Evolutionary conservation across 306 rosid genomes (phyloP).

Genomic region (Canavalia ensiformis): DNA sequence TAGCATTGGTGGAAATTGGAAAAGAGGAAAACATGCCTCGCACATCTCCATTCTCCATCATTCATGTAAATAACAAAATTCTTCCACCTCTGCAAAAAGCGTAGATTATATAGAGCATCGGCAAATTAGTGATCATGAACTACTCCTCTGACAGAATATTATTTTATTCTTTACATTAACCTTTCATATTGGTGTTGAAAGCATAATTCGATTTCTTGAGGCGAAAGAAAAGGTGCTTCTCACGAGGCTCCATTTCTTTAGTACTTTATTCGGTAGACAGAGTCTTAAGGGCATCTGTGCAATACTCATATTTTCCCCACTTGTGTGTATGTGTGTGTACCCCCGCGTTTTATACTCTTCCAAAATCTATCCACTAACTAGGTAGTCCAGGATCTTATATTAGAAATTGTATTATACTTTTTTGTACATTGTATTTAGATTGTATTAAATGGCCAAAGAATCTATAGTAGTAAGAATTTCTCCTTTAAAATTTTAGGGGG

Average conservation of each 20-base stretch:
- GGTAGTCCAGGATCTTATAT: slow-evolving; percentile 1
- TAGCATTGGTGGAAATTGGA: slow-evolving; percentile 48
- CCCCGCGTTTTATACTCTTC: too few species aligned
- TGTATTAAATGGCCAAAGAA: background rate
- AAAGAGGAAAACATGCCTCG: slow-evolving; percentile 49
- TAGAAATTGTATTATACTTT: background rate
- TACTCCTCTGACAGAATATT: slow-evolving; percentile 56
- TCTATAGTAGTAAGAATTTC: background rate
- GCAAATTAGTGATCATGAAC: slow-evolving; percentile 46
- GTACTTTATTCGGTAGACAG: slow-evolving; percentile 60
- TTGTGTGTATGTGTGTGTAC: too few species aligned
- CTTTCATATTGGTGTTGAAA: slow-evolving; percentile 40
- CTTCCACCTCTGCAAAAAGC: slow-evolving; percentile 27
- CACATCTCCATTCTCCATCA: slow-evolving; percentile 47
- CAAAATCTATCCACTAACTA: background rate
- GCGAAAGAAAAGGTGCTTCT: slow-evolving; percentile 73
- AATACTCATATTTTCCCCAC: background rate
- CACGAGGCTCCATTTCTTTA: slow-evolving; percentile 61
- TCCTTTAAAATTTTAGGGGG: slow-evolving; percentile 20
- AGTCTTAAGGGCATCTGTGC: slow-evolving; percentile 53
- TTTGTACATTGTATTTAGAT: background rate
- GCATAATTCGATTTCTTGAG: slow-evolving; percentile 66
- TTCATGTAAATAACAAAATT: slow-evolving; percentile 30
- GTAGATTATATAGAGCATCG: slow-evolving; percentile 31
- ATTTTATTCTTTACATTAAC: slow-evolving; percentile 29